These are phyloP conservation scores for Rhypophila decipiens DNA, from an alignment of 495 filamentous ascomycete species.

Conservation along the genomic window DNA sequence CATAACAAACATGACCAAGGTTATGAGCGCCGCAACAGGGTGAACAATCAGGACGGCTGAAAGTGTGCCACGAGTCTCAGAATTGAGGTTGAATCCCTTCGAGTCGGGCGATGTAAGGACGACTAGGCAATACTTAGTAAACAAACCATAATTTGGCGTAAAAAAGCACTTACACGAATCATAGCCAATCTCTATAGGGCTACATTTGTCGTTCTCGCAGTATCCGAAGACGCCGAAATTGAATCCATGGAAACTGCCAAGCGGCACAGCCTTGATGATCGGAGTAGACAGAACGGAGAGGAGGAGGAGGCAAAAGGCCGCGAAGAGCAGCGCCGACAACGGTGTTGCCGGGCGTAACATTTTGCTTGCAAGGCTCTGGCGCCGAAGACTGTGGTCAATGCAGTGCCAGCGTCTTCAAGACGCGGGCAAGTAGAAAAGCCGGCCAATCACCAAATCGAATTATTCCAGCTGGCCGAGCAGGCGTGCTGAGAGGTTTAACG, in stretches of 20 bases:
- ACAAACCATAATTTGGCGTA: too few relatives aligned
- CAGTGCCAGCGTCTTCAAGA: slow-evolving; percentile 27
- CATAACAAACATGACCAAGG: slow-evolving; percentile 74
- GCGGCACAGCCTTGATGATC: slow-evolving; percentile 76
- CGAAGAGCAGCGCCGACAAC: slow-evolving; percentile 74
- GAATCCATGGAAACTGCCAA: slow-evolving; percentile 68
- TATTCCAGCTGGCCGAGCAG: neutral
- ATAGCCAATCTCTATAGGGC: slow-evolving; percentile 76
- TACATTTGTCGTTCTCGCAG: slow-evolving; percentile 61
- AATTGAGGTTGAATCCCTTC: slow-evolving; percentile 66
- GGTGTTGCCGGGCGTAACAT: slow-evolving; percentile 90
- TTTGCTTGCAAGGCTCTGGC: slow-evolving; percentile 11
- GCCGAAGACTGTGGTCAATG: slow-evolving; percentile 1
- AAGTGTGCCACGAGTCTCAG: slow-evolving; percentile 70
- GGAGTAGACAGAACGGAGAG: slow-evolving; percentile 91
- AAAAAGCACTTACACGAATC: slow-evolving; percentile 60
- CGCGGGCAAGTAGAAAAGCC: slow-evolving; percentile 17
- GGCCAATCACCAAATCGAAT: slow-evolving; percentile 4
- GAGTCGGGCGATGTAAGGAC: slow-evolving; percentile 24
- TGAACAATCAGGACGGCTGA: slow-evolving; percentile 89
- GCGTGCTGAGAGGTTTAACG: neutral
- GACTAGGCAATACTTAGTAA: slow-evolving; percentile 31
- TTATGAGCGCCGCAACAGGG: slow-evolving; percentile 81
- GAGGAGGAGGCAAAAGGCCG: slow-evolving; percentile 78
- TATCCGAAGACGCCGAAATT: slow-evolving; percentile 93